Base-by-base conservation (phyloP, 2,329 filamentous ascomycete genomes). In the Hymenoscyphus fructigenus region DNA sequence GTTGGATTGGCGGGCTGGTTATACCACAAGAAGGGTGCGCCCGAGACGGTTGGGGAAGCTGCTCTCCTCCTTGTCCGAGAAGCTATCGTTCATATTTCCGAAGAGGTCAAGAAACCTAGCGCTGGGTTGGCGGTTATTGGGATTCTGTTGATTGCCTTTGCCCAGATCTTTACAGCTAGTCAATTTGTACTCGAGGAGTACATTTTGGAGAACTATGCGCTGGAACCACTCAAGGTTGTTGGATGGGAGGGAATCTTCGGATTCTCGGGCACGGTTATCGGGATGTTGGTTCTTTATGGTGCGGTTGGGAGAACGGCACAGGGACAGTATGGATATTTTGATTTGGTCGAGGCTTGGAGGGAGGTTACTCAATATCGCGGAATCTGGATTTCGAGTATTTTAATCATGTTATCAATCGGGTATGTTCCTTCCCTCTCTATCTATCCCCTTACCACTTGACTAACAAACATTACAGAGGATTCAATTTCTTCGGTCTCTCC, bases 331-430 rank as follows among this genome's bases (percentile, higher is more conserved):
- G 94, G 95, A 53, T 93, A 93, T 75, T 99, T 98, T 77, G 95
- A 99, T 77, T 89, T 93, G 69, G 86, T 83, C 4, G 93, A 97
- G 76, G 94, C 93, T 15, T 90, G 92, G 82, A 86, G 86, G 67
- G 87, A 98, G 78, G 88, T 99, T 78, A 87, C 87, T 10, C 81
- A 88, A 41, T 88, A 93, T 77, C 85, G 81, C 61, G 80, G 85
- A 17, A 88, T 99, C 66, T 85, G 89, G 34, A 72, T 93, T 2
- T 91, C 91, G 26, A 96, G 92, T 69, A 62, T 98, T 7, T 78
- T 96, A 65, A 98, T 98, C 76, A 99, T 99, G 95, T 85, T 99
- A 70, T 96, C 92, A 74, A 99, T 99, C 73, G 94, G 94, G 91
- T 96, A 86, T 76, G 87, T 82, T 36, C 59, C 57, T 23, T 60